phyloP scores from a whole-genome alignment of 2,329 filamentous ascomycete genomes.

The Colletotrichum sp. region DNA sequence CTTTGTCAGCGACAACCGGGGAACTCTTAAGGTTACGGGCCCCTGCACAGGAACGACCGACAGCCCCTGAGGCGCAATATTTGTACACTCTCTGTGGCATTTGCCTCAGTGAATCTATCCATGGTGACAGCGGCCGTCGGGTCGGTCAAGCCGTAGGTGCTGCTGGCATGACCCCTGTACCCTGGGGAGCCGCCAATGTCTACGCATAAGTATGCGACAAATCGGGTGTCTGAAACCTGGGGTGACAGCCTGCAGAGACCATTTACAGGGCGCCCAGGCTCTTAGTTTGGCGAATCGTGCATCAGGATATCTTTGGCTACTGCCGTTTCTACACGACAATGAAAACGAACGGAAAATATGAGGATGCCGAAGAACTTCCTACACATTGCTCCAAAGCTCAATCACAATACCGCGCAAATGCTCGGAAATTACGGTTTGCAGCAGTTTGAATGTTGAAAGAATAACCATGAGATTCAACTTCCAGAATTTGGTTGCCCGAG shows the following conservation, averaged over 20 bases:
- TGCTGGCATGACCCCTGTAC: not conserved
- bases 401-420: not conserved
- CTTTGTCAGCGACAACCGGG: not conserved
- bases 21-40: not conserved
- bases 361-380: not conserved
- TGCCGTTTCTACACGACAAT: not conserved
- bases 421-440: not conserved
- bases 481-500: not conserved
- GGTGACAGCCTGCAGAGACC: not conserved
- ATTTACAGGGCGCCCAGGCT: not conserved
- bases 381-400: not conserved
- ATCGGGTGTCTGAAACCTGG: not conserved
- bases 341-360: not conserved
- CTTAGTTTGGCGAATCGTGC: not conserved
- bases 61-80: not conserved
- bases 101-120: not conserved
- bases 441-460: rapidly evolving
- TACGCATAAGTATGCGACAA: not conserved
- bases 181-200: not conserved
- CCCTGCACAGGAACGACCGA: not conserved
- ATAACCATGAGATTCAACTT: not conserved
- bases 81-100: not conserved
- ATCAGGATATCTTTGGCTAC: not conserved
- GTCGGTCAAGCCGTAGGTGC: not conserved
- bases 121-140: not conserved